These are phyloP conservation scores for Fusarium sp. DNA, from an alignment of 2,329 filamentous ascomycete genomes.

Conservation along the genomic window DNA sequence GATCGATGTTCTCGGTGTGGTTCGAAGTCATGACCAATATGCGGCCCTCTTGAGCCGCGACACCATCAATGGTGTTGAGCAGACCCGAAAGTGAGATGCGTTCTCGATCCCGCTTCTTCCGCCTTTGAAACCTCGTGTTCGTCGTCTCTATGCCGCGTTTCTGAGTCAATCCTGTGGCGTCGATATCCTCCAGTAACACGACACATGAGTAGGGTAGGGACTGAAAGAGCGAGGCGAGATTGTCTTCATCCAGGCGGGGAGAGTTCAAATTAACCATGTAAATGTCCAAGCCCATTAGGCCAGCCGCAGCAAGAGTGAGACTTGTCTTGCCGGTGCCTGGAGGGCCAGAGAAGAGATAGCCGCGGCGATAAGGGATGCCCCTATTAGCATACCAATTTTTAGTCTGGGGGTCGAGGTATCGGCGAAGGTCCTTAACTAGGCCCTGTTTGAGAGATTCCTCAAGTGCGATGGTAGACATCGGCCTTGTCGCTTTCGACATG, in stretches of 20 bases:
- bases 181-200: slow-evolving; percentile 29
- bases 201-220: slow-evolving; percentile 12
- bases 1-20: slow-evolving; percentile 41
- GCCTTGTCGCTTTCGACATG: slow-evolving; percentile 31
- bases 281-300: slow-evolving; percentile 26
- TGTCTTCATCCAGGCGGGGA: slow-evolving; percentile 16
- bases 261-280: slow-evolving; percentile 33
- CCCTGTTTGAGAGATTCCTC: slow-evolving; percentile 24
- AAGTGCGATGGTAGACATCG: slow-evolving; percentile 32
- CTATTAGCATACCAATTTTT: slow-evolving; percentile 32
- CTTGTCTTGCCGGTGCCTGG: slow-evolving; percentile 37
- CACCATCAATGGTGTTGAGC: slow-evolving; percentile 76
- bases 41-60: slow-evolving; percentile 74
- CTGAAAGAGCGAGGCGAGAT: slow-evolving; percentile 14
- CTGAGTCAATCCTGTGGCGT: slow-evolving; percentile 14
- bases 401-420: slow-evolving; percentile 29
- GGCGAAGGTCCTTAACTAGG: slow-evolving; percentile 24
- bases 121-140: not conserved
- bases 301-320: slow-evolving; percentile 27
- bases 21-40: slow-evolving; percentile 81
- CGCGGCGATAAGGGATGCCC: slow-evolving; percentile 35
- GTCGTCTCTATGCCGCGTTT: slow-evolving; percentile 4
- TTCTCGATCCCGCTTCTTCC: slow-evolving; percentile 3
- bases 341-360: slow-evolving; percentile 36
- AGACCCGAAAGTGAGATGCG: slow-evolving; percentile 65